Base-by-base conservation (phyloP, 179 eudicot genomes). In the Heliamphora pulchella region DNA sequence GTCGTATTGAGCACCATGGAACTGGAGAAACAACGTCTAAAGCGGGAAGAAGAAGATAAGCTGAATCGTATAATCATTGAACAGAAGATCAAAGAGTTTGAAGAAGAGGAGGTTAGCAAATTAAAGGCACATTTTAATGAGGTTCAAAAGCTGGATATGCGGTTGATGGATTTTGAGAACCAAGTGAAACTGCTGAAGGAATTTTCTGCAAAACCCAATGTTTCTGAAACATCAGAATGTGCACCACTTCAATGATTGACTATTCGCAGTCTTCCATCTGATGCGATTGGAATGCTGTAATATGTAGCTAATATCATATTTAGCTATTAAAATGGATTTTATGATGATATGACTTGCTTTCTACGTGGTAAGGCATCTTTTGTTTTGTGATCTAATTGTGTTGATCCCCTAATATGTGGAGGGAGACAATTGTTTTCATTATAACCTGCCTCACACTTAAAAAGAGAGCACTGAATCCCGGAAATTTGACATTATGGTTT, bases 1-100 rank as follows among this genome's bases (percentile, higher is more conserved):
- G 86, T 94, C 17, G 91, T 96, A 17, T 82, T 91, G 83, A 94
- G 90, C 64, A 75, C 84, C 46, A 81, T 78, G 73, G 93, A 94
- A 81, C 65, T 94, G 54, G 99, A 94, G 89, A 91, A 77, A 76
- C 92, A 71, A 13, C 84, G 83, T 4, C 31, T 84, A 77, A 87
- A 85, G 82, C 79, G 70, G 80, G 95, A 89, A 79, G 91, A 92
- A 83, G 97, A 96, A 75, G 82, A 79, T 75, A 87, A 72, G 89
- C 9, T 77, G 83, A 82, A 83, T 46, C 79, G 82, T 63, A 46
- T 20, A 15, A 14, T 81, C 43, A 13, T 88, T 15, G 85, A 87
- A 79, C 84, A 85, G 53, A 76, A 77, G 53, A 43, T 65, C 46
- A 74, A 67, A 64, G 85, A 80, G 48, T 80, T 82, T 2, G 76